These are phyloP conservation scores for Blastomyces parvus DNA, from an alignment of 2,329 filamentous ascomycete species.

Conservation along the genomic window DNA sequence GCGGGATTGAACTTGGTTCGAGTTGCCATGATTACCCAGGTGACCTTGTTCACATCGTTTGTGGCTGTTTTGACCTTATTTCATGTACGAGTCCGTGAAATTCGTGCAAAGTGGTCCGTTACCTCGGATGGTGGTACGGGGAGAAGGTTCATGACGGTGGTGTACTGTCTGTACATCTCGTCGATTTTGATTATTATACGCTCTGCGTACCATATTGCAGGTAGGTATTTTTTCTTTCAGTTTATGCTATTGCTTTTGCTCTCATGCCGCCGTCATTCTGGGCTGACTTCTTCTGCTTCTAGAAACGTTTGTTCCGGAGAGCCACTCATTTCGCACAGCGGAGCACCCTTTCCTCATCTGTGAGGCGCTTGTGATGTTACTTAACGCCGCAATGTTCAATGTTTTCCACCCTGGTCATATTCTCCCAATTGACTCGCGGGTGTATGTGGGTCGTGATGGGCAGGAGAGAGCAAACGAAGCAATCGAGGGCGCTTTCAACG, in stretches of 20 bases:
- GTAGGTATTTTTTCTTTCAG: not conserved
- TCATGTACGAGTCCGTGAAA: conserved; percentile 3
- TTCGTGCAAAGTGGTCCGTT: conserved; percentile 2
- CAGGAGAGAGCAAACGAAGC: conserved; percentile 9
- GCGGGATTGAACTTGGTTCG: conserved; percentile 10
- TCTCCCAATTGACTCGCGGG: conserved; percentile 8
- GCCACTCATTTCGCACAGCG: conserved; percentile 8
- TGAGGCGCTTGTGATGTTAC: conserved; percentile 10
- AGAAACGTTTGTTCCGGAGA: conserved; percentile 11
- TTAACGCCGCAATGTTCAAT: conserved; percentile 11
- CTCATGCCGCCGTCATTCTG: not conserved
- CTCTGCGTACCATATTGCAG: conserved; percentile 13
- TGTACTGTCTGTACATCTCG: conserved; percentile 10
- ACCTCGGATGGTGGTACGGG: not conserved
- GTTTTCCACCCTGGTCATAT: conserved; percentile 11
- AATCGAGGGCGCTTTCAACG: conserved; percentile 6
- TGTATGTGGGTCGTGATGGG: conserved; percentile 8
- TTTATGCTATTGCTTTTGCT: not conserved
- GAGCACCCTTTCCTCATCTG: conserved; percentile 10
- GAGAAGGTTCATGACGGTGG: conserved; percentile 10
- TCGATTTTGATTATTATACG: conserved; percentile 11
- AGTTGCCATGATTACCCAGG: conserved; percentile 10
- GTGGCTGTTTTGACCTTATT: conserved; percentile 6
- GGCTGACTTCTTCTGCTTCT: not conserved
- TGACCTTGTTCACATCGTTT: conserved; percentile 8